Percentiles rank a stretch among this genome's conserved stretches.
Conservation (phyloP, 495 filamentous ascomycete species). For the Penicillium herquei region DNA sequence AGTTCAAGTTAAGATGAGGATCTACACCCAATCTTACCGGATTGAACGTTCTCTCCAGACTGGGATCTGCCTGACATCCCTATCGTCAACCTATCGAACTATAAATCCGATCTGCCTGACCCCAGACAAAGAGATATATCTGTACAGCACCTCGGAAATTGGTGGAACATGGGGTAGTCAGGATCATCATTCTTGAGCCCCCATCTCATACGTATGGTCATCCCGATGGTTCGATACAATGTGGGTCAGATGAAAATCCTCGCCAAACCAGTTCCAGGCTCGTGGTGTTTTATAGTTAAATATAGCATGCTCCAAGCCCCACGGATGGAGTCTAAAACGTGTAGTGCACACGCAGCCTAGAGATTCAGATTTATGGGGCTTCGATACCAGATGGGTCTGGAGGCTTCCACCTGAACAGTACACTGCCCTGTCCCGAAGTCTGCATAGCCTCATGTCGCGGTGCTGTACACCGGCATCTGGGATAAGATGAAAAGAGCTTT, state of each 20-base stretch:
- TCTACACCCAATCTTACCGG: not conserved
- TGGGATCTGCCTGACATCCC: conserved; percentile 4
- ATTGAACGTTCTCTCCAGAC: not conserved
- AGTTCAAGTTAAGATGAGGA: conserved; percentile 1
- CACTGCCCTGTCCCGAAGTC: not conserved
- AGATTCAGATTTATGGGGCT: not conserved
- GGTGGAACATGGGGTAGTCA: not conserved
- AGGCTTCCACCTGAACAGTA: not conserved
- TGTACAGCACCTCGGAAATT: not conserved
- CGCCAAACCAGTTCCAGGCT: conserved; percentile 11
- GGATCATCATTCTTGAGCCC: not conserved
- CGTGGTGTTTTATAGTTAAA: conserved; percentile 6
- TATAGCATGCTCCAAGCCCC: conserved; percentile 9
- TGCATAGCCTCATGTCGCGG: no score
- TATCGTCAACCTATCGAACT: conserved; percentile 1
- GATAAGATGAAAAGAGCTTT: no score
- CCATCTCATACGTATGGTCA: not conserved
- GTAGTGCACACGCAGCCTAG: not conserved
- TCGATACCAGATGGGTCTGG: not conserved
- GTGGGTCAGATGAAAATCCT: conserved; percentile 10
- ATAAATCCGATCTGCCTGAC: not conserved
- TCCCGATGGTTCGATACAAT: conserved; percentile 12
- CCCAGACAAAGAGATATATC: not conserved
- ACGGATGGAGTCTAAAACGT: not conserved
- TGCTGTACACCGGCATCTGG: no score